Conservation (phyloP, 495 filamentous ascomycete species). For the Acidiella bohemica region DNA sequence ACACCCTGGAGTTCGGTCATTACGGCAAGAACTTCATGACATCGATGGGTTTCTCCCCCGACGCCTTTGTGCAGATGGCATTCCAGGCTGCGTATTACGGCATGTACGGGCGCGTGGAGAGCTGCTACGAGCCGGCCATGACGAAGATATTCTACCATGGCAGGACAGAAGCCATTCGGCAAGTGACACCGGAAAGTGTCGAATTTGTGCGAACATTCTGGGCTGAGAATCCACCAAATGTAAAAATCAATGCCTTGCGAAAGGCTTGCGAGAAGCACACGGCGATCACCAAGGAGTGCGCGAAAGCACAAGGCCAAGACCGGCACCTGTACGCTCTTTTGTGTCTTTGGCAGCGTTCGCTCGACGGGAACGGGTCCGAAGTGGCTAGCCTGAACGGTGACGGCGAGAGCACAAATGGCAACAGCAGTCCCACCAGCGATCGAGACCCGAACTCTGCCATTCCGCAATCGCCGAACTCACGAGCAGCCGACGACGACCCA, state of each 20-base stretch:
- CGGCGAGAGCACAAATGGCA: constrained; percentile 45
- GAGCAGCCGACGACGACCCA: constrained; percentile 38
- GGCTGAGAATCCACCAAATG: constrained; percentile 68
- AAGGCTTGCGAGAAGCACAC: constrained; percentile 75
- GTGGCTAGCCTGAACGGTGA: constrained; percentile 32
- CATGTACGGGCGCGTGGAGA: constrained; percentile 85
- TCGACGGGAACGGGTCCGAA: constrained; percentile 57
- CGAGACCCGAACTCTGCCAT: constrained; percentile 29
- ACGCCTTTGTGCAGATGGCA: constrained; percentile 98
- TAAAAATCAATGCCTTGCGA: constrained; percentile 73
- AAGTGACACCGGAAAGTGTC: constrained; percentile 65
- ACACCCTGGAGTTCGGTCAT: constrained; percentile 72
- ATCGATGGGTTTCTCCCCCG: constrained; percentile 88
- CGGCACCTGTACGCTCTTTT: constrained; percentile 88
- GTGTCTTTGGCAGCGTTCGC: constrained; percentile 81
- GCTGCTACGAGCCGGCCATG: constrained; percentile 96
- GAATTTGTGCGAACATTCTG: constrained; percentile 91
- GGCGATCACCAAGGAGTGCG: constrained; percentile 67
- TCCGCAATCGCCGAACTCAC: constrained; percentile 42
- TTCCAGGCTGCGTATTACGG: constrained; percentile 99
- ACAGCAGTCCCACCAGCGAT: constrained; percentile 36
- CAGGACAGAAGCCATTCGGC: constrained; percentile 82
- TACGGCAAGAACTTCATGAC: constrained; percentile 98
- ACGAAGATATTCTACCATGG: constrained; percentile 89
- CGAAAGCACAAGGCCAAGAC: constrained; percentile 86